Conservation (phyloP, 2,329 filamentous ascomycete species). For the Raffaelea arxii region DNA sequence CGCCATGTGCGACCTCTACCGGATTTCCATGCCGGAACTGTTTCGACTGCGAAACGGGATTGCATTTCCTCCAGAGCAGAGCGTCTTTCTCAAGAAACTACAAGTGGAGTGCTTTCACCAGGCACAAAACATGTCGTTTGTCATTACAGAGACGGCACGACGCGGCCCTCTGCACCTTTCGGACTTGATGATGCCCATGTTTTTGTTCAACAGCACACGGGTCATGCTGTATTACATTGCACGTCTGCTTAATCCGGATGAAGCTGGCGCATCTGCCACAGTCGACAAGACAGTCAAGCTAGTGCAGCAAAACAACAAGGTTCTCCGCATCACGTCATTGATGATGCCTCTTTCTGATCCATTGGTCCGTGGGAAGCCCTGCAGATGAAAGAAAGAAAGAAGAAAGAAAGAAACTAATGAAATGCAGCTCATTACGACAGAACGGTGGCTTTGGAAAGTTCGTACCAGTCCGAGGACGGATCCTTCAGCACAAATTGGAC, state of each 20-base stretch:
- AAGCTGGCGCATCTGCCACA: conserved; percentile 23
- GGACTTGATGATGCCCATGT: conserved; percentile 34
- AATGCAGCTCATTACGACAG: conserved; percentile 25
- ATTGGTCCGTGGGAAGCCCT: conserved; percentile 20
- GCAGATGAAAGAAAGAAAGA: neutral
- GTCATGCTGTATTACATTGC: conserved; percentile 38
- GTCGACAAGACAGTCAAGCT: conserved; percentile 28
- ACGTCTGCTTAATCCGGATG: conserved; percentile 27
- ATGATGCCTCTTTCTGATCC: conserved; percentile 29
- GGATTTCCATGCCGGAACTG: conserved; percentile 33
- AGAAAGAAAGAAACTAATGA: neutral
- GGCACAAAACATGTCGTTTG: conserved; percentile 26
- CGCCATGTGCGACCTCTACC: conserved; percentile 34
- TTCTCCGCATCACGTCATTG: conserved; percentile 26
- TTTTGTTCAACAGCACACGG: conserved; percentile 35
- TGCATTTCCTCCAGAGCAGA: conserved; percentile 27
- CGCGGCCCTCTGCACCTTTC: conserved; percentile 31
- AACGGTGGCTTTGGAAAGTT: conserved; percentile 28
- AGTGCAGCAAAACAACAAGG: conserved; percentile 28
- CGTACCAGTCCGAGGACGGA: conserved; percentile 10
- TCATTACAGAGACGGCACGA: conserved; percentile 28
- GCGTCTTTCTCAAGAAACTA: conserved; percentile 24
- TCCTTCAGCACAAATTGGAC: neutral
- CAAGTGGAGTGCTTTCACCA: conserved; percentile 29
- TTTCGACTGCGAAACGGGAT: conserved; percentile 32